These are phyloP conservation scores for Eutypa lata DNA, from an alignment of 2,329 filamentous ascomycete species.

Conservation along the genomic window DNA sequence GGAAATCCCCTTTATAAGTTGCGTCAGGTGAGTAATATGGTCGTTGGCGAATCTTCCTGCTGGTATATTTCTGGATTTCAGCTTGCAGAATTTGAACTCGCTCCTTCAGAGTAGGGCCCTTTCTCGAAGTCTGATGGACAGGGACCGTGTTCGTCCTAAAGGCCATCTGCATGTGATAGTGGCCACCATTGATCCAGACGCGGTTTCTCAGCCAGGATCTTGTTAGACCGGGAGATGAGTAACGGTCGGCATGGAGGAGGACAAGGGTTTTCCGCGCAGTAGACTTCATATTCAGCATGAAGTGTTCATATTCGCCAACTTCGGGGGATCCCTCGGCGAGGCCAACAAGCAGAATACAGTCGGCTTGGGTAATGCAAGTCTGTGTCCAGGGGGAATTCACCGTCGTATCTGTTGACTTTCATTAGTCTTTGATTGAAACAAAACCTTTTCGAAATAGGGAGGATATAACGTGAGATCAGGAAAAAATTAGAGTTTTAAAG, in stretches of 20 bases:
- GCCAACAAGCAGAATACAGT: conserved; percentile 91
- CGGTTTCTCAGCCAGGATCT: conserved; percentile 87
- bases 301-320: conserved; percentile 95
- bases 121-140: conserved; percentile 69
- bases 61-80: conserved; percentile 98
- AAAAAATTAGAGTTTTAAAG: conserved; percentile 66
- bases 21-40: conserved; percentile 89
- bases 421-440: conserved; percentile 23
- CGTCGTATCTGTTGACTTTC: conserved; percentile 66
- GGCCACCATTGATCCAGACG: conserved; percentile 96
- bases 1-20: conserved; percentile 94
- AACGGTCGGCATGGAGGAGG: conserved; percentile 83
- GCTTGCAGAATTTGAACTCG: conserved; percentile 92
- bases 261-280: conserved; percentile 93
- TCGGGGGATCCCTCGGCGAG: conserved; percentile 84
- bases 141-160: conserved; percentile 76
- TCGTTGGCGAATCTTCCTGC: conserved; percentile 81
- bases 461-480: conserved; percentile 42
- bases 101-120: conserved; percentile 83
- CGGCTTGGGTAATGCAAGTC: conserved; percentile 94
- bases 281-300: conserved; percentile 94
- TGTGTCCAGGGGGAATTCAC: conserved; percentile 98
- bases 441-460: conserved; percentile 1
- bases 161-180: conserved; percentile 96
- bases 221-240: conserved; percentile 79